phyloP scores from a whole-genome alignment of 2,329 filamentous ascomycete species.

The Beauveria brongniartii region DNA sequence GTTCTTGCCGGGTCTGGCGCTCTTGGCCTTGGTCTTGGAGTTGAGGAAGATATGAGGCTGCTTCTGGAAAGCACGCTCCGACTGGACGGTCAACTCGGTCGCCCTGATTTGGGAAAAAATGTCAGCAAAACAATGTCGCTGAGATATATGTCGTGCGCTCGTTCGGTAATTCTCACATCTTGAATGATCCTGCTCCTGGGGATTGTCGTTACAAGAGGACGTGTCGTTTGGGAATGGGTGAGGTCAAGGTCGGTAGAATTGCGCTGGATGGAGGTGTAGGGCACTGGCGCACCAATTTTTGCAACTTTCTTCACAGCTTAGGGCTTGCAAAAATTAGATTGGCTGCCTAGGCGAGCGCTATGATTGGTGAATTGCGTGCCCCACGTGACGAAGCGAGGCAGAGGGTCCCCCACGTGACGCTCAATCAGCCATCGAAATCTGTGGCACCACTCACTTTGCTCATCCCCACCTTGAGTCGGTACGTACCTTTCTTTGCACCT shows the following conservation, averaged over 20 bases:
- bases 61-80: constrained; percentile 99
- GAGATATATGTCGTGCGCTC: not conserved
- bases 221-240: constrained; percentile 30
- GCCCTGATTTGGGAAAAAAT: constrained; percentile 52
- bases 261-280: constrained; percentile 30
- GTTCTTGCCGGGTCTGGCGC: constrained; percentile 79
- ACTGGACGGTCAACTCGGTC: constrained; percentile 98
- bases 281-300: constrained; percentile 28
- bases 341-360: constrained; percentile 22
- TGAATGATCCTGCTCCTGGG: constrained; percentile 34
- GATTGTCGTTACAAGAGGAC: constrained; percentile 31
- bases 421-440: not conserved
- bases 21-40: constrained; percentile 84
- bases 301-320: constrained; percentile 26
- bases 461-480: constrained; percentile 11
- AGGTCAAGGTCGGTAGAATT: constrained; percentile 28
- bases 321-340: constrained; percentile 34
- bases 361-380: constrained; percentile 13
- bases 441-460: not conserved
- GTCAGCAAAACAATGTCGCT: constrained; percentile 9
- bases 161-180: constrained; percentile 30
- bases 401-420: constrained; percentile 9
- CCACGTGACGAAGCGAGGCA: constrained; percentile 23
- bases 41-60: constrained; percentile 99
- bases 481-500: constrained; percentile 12